Base-by-base conservation (phyloP, 495 filamentous ascomycete species). In the Penicillium subrubescens region DNA sequence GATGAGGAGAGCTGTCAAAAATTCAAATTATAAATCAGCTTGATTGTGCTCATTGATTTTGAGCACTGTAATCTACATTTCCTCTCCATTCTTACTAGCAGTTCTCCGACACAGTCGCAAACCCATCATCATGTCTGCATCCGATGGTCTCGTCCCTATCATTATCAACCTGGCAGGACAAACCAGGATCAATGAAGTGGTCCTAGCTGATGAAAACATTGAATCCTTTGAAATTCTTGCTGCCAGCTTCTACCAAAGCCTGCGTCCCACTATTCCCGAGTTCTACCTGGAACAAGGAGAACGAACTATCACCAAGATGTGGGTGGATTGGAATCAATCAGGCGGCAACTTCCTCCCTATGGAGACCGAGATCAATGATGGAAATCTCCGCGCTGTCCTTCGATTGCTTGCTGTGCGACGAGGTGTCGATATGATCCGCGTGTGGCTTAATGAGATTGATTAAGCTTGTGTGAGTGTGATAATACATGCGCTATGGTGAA, bases 141-240 rank as follows among this genome's bases (percentile, higher is more conserved):
- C 48, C 14, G 48, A 50, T 10, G 46, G 48, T 5, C 25, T 52
- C 8, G 48, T 52, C 25, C 48, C 48, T 29, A 31, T 52, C 11
- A 52, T 52, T 25, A 52, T 52, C 48, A 52, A 52, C 48, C 48
- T 52, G 2, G 48, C 48, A n/a, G 48, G 48, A 8, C 48, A 52
- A 52, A 52, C 48, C 7, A 29, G 48, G 14, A 52, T 52, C 48
- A 52, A 52, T 27, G 48, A 52, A 21, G 48, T 52, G 2, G 48
- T 52, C 2, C 48, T 52, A 27, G 48, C 14, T 5, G 21, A 27
- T n/a, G 48, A 52, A 7, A 31, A 52, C 48, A n/a, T 5, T 21
- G 48, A 52, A 17, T 52, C 48, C 3, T 52, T 52, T 3, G 48
- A 52, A 25, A 15, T 11, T 52, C 48, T 52, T 25, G 48, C 48